A percentile compares a stretch with the other conserved stretches of the same genome.
These are phyloP conservation scores for Pisolithus marmoratus DNA, from an alignment of 768 basidiomycete genomes.

Conservation along the genomic window DNA sequence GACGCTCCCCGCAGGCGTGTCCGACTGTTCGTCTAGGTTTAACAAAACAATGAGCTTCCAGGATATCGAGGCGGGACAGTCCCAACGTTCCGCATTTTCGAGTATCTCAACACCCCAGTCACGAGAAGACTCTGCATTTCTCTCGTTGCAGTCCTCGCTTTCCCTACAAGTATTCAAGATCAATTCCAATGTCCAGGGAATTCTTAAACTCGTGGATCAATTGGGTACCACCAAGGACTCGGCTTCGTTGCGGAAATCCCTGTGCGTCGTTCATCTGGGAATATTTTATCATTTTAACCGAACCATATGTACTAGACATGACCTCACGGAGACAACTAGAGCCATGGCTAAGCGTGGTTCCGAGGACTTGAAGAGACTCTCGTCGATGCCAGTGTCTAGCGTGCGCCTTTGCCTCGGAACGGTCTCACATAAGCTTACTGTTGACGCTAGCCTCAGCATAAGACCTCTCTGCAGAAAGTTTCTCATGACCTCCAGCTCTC, in stretches of 20 bases:
- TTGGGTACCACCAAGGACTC: slow-evolving; percentile 84
- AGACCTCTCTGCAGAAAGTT: slow-evolving; percentile 84
- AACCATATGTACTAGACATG: slow-evolving; percentile 54
- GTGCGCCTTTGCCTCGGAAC: slow-evolving; percentile 32
- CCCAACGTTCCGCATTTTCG: slow-evolving; percentile 24
- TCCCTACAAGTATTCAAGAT: slow-evolving; percentile 98
- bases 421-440: neutral
- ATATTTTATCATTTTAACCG: neutral
- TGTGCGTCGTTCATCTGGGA: slow-evolving; percentile 50
- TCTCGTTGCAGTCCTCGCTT: slow-evolving; percentile 68
- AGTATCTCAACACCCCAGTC: slow-evolving; percentile 30
- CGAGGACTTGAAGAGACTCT: slow-evolving; percentile 87
- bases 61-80: slow-evolving; percentile 42
- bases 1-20: neutral
- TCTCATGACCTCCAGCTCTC: slow-evolving; percentile 91
- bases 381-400: slow-evolving; percentile 55
- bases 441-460: slow-evolving; percentile 58
- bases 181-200: slow-evolving; percentile 94
- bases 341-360: slow-evolving; percentile 93
- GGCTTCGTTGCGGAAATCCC: slow-evolving; percentile 67
- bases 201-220: slow-evolving; percentile 93
- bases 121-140: slow-evolving; percentile 69
- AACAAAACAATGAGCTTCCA: slow-evolving; percentile 42
- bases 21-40: neutral
- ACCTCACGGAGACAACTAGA: slow-evolving; percentile 90